These are phyloP conservation scores for Barnettozyma sucrosica DNA, from an alignment of 805 yeast genomes.

Conservation along the genomic window DNA sequence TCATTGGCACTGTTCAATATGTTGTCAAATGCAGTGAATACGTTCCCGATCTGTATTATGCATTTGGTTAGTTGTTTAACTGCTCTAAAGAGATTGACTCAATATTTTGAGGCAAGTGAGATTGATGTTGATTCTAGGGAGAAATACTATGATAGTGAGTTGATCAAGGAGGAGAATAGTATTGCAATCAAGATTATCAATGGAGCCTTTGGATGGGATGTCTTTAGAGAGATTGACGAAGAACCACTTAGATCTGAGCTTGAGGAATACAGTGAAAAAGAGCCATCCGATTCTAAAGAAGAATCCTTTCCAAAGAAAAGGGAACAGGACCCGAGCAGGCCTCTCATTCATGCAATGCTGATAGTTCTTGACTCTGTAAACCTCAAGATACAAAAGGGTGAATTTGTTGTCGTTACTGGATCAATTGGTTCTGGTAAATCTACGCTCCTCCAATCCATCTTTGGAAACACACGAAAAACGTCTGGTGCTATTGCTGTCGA, in stretches of 20 bases:
- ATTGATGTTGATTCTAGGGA: conserved; percentile 31
- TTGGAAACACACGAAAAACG: conserved; percentile 63
- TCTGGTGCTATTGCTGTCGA: conserved; percentile 40
- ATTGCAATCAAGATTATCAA: conserved; percentile 42
- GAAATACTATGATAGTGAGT: conserved; percentile 26
- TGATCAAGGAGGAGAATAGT: conserved; percentile 6
- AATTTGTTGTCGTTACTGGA: conserved; percentile 71
- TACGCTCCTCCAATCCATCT: conserved; percentile 58
- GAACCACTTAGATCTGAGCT: no score
- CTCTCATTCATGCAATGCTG: conserved; percentile 7
- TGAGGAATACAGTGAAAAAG: no score
- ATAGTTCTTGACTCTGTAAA: conserved; percentile 37
- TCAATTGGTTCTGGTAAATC: conserved; percentile 78
- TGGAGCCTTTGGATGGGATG: conserved; percentile 65
- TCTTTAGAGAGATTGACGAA: conserved; percentile 18
- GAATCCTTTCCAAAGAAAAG: not conserved
- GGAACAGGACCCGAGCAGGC: conserved; percentile 2
- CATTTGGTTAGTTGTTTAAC: conserved; percentile 53
- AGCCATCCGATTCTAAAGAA: conserved; percentile 1
- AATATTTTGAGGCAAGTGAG: conserved; percentile 46
- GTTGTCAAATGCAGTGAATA: conserved; percentile 48
- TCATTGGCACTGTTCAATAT: conserved; percentile 61
- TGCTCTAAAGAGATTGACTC: conserved; percentile 50
- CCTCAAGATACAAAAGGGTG: conserved; percentile 52
- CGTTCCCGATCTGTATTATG: conserved; percentile 53